phyloP scores from a whole-genome alignment of 202 grass and related monocot species.

The Setaria italica region DNA sequence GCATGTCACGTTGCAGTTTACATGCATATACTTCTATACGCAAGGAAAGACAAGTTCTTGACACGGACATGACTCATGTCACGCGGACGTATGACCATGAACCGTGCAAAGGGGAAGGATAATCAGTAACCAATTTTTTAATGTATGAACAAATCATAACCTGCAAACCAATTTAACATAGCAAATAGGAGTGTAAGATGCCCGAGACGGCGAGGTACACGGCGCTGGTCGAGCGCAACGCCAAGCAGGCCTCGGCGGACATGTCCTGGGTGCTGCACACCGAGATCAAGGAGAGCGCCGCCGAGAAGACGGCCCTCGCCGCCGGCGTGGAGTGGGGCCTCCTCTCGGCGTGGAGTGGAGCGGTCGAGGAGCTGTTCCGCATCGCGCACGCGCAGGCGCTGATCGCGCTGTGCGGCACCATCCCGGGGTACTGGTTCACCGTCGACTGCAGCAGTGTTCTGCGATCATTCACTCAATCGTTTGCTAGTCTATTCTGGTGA shows the following conservation, averaged over 20 bases:
- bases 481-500: neutral
- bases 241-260: constrained; percentile 53
- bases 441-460: neutral
- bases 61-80: too few species aligned
- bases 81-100: too few species aligned
- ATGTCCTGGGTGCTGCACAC: constrained; percentile 56
- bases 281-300: constrained; percentile 29
- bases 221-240: constrained; percentile 51
- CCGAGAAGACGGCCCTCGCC: neutral
- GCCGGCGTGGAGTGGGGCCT: constrained; percentile 49
- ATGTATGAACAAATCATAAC: too few species aligned
- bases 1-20: too few species aligned
- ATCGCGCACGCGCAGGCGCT: constrained; percentile 57
- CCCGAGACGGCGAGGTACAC: constrained; percentile 69
- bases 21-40: too few species aligned
- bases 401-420: constrained; percentile 63
- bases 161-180: too few species aligned
- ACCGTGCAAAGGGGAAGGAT: too few species aligned
- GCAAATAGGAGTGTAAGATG: constrained; percentile 14
- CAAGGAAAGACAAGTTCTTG: too few species aligned
- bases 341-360: constrained; percentile 50
- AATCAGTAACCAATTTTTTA: too few species aligned
- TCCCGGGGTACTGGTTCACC: constrained; percentile 77
- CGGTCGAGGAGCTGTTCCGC: constrained; percentile 61
- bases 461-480: neutral